Evolutionary conservation across 768 basidiomycete genomes (phyloP).

Genomic region (Paxillus rubicundulus): DNA sequence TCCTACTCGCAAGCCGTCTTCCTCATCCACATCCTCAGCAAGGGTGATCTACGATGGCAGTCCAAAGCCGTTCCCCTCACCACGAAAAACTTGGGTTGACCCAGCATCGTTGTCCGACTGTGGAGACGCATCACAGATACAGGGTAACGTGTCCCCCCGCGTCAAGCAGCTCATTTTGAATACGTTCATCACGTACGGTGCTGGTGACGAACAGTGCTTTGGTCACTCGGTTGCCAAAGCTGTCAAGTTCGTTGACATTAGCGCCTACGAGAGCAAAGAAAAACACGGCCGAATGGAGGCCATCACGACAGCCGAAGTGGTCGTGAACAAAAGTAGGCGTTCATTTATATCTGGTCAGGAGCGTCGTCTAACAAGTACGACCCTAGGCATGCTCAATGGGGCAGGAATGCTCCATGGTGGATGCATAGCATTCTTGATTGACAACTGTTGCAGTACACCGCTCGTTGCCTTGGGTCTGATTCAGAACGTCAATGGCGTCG

Average conservation of each 20-base stretch:
- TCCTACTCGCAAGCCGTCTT: slow-evolving; percentile 8
- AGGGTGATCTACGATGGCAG: slow-evolving; percentile 23
- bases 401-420: slow-evolving; percentile 78
- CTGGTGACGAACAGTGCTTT: slow-evolving; percentile 60
- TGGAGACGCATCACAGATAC: slow-evolving; percentile 53
- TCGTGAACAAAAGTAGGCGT: slow-evolving; percentile 57
- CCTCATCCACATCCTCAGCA: slow-evolving; percentile 24
- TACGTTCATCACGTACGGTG: slow-evolving; percentile 68
- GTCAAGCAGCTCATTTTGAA: slow-evolving; percentile 69
- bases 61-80: slow-evolving; percentile 10
- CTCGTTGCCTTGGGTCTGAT: slow-evolving; percentile 64
- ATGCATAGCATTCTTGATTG: slow-evolving; percentile 69
- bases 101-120: slow-evolving; percentile 59
- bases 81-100: slow-evolving; percentile 58
- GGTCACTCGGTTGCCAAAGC: slow-evolving; percentile 59
- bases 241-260: slow-evolving; percentile 61
- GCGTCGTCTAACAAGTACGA: slow-evolving; percentile 2
- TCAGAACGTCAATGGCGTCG: slow-evolving; percentile 63
- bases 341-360: background rate
- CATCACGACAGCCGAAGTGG: slow-evolving; percentile 58
- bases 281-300: slow-evolving; percentile 56
- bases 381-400: slow-evolving; percentile 68
- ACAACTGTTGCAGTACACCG: slow-evolving; percentile 70
- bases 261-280: slow-evolving; percentile 44
- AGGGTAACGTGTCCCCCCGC: slow-evolving; percentile 60